phyloP scores from a whole-genome alignment of 805 yeast genomes.

The Candida coquimbonensis region DNA sequence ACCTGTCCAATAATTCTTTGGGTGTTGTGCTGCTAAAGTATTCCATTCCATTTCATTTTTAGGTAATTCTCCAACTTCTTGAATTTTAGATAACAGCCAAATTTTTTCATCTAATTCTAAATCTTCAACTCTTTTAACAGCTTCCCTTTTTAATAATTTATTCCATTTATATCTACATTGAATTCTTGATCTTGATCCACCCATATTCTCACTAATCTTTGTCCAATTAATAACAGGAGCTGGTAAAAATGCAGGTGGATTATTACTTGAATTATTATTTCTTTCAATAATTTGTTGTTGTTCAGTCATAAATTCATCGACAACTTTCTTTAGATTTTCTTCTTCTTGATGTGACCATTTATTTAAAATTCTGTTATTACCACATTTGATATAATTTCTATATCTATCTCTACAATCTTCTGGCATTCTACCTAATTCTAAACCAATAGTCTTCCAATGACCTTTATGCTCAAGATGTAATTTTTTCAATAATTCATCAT shows the following conservation, averaged over 20 bases:
- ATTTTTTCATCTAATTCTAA: conserved; percentile 41
- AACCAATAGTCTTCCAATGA: conserved; percentile 86
- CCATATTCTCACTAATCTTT: conserved; percentile 80
- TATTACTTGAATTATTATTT: no score
- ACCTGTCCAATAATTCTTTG: conserved; percentile 46
- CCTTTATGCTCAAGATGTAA: conserved; percentile 65
- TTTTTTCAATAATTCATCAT: conserved; percentile 60
- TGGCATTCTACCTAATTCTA: conserved; percentile 83
- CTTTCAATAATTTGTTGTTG: conserved; percentile 16
- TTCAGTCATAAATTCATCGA: conserved; percentile 40
- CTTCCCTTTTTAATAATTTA: conserved; percentile 61
- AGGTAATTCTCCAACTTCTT: conserved; percentile 34
- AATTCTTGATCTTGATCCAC: conserved; percentile 81
- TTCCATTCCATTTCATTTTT: conserved; percentile 49
- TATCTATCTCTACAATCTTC: conserved; percentile 96
- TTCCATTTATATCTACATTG: conserved; percentile 97
- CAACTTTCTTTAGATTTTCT: conserved; percentile 45
- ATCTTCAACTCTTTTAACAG: conserved; percentile 34
- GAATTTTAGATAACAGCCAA: conserved; percentile 42
- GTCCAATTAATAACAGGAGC: conserved; percentile 79
- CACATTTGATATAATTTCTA: conserved; percentile 94
- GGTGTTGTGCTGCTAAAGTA: conserved; percentile 39
- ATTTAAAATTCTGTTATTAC: conserved; percentile 62
- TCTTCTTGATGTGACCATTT: conserved; percentile 82
- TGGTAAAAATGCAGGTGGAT: conserved; percentile 22